Evolutionary conservation across 306 rosid species (phyloP).

Genomic region (Begonia fuchsioides): DNA sequence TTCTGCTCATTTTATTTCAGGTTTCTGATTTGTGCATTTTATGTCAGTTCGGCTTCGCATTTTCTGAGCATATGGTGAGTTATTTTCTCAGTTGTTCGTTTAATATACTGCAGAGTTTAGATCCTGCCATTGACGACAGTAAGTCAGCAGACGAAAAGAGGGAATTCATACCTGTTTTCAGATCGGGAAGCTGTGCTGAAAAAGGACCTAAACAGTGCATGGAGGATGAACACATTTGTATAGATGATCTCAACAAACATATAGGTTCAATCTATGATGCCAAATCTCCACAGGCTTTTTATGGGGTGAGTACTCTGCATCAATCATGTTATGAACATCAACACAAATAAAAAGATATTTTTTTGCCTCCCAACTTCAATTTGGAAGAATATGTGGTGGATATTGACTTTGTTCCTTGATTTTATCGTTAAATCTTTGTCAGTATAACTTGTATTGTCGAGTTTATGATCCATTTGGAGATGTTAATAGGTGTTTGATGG

Average conservation of each 20-base stretch:
- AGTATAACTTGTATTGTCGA: no score
- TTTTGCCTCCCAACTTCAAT: background rate
- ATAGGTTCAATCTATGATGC: constrained; percentile 27
- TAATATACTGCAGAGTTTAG: constrained; percentile 26
- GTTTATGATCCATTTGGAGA: constrained; percentile 3
- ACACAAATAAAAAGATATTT: no score
- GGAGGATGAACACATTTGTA: constrained; percentile 75
- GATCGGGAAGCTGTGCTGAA: constrained; percentile 86
- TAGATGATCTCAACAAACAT: constrained; percentile 50
- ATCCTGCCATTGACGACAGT: constrained; percentile 27
- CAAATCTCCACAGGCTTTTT: constrained; percentile 56
- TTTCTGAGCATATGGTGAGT: no score
- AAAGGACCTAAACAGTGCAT: constrained; percentile 72
- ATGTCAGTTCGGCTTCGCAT: no score
- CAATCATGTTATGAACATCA: no score
- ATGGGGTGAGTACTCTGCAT: constrained; percentile 39
- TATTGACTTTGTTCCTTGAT: no score
- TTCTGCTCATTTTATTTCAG: no score
- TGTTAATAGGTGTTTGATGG: no score
- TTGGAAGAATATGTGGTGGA: no score
- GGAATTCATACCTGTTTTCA: constrained; percentile 41
- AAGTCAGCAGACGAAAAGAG: constrained; percentile 39
- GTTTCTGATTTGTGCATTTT: no score
- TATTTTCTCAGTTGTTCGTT: no score
- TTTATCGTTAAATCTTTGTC: no score